Base-by-base conservation (phyloP, 78 protist genomes). In the Chrysochromulina parva region DNA sequence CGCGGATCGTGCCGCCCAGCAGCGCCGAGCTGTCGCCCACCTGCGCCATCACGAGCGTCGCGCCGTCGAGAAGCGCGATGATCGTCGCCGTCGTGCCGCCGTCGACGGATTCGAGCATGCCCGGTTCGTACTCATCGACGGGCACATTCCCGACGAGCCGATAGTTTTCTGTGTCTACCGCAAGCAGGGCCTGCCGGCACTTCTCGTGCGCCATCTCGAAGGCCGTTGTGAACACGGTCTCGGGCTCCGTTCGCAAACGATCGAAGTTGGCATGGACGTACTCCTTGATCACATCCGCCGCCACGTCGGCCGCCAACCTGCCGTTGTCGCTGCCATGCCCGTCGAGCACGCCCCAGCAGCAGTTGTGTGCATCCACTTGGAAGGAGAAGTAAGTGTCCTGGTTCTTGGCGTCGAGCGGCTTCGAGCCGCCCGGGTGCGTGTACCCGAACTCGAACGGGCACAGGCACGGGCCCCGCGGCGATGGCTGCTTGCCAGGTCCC, bases 61-160 rank as follows among this genome's bases (percentile, higher is more conserved):
- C 7, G 57, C 85, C 85, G 57, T 76, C 59, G 26, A 76, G 19
- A 47, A 76, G 85, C 3, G 60, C 54, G 57, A 76, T 50, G 59
- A 76, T 58, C 28, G 85, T 76, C 28, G 85, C 85, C 17, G 85
- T 76, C 58, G 85, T 76, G 85, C 85, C 85, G n/a, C 85, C 85
- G 6, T 76, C 85, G 24, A n/a, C 85, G n/a, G 58, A 38, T 52
- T 71, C 80, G 55, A 11, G 52, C 52, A 3, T 13, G 52, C 16
- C 26, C 38, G 6, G n/a, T 3, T 52, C 80, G 16, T 24, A 38
- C 52, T 71, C 80, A 19, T 71, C 80, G 52, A 71, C 26, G 24
- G 28, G 71, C 71, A 65, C 71, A 20, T 20, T 6, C 28, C 4
- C 71, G 24, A 65, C 62, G 24, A 58, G 62, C 62, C 13, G 7